Evolutionary conservation across 2,329 filamentous ascomycete genomes (phyloP).

Genomic region (Metarhizium sp.): DNA sequence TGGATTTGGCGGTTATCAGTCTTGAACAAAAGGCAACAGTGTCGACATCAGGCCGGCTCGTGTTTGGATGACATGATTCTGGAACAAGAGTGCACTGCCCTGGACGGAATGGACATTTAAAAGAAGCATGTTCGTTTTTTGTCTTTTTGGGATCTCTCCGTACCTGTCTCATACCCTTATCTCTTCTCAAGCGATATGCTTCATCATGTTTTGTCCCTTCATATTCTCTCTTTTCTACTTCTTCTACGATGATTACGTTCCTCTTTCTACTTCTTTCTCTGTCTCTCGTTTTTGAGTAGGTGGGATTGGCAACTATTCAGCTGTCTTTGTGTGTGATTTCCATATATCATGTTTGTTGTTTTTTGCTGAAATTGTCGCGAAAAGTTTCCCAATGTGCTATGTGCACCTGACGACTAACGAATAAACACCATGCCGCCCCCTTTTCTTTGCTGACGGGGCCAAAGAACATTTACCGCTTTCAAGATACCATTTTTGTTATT

Average conservation of each 20-base stretch:
- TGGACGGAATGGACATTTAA: constrained; percentile 7
- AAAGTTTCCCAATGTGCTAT: neutral
- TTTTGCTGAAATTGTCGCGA: neutral
- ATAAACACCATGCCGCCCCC: neutral
- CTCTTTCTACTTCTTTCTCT: constrained; percentile 8
- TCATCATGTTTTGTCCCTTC: constrained; percentile 7
- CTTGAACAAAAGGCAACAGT: constrained; percentile 26
- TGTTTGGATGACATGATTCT: constrained; percentile 3
- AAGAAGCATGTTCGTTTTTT: constrained; percentile 8
- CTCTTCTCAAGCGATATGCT: constrained; percentile 10
- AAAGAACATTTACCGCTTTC: neutral
- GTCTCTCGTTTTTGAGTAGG: constrained; percentile 3
- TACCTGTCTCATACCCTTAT: constrained; percentile 12
- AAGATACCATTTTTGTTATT: neutral
- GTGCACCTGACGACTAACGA: neutral
- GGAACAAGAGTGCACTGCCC: constrained; percentile 5
- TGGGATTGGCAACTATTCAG: constrained; percentile 1
- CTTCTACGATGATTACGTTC: neutral
- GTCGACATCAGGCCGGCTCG: constrained; percentile 1
- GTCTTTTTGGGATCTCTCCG: constrained; percentile 9
- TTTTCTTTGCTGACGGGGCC: neutral
- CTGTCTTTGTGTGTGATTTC: neutral
- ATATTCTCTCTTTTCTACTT: constrained; percentile 6
- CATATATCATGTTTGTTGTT: neutral
- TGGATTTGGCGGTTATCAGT: constrained; percentile 55